Base-by-base conservation (phyloP, 306 rosid genomes). In the Castanospermum australe region DNA sequence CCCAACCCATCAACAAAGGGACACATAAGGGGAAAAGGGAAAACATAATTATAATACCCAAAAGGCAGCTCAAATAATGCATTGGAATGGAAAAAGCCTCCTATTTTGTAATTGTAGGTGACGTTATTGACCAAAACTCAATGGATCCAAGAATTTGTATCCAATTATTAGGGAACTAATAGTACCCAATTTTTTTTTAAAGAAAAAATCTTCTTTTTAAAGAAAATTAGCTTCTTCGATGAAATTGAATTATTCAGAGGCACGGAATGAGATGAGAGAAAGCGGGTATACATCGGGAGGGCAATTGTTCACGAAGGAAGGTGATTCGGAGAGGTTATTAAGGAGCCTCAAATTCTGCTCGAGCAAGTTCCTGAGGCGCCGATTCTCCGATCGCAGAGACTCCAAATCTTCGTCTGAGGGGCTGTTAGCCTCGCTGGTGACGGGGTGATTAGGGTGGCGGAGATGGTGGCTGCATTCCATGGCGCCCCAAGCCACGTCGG, bases 401-500 rank as follows among this genome's bases (percentile, higher is more conserved):
- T 91, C 88, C 71, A 89, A 74, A 25, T 88, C 88, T 0, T 71
- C 80, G 8, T 82, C 89, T 0, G 85, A n/a, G n/a, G 81, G 51
- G 54, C 32, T 22, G 8, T 76, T 60, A 39, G 84, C 47, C 30
- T 59, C 41, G 72, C n/a, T 8, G 33, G 84, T 13, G 25, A 8
- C 62, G 11, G 73, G 68, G 14, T 22, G 69, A 36, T 81, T 30
- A 63, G 47, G 84, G 67, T 67, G 90, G 51, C 61, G 85, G 63
- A 67, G 79, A 71, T 95, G 91, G 64, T 89, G 88, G 83, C 74
- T 32, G 83, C 81, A 79, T 66, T 95, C 99, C 67, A 93, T 47
- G 87, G 98, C 98, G 54, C 81, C 55, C 96, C 93, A 93, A 11
- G 99, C 97, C 18, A 91, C 96, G 67, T 95, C 99, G 59, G 99